Conservation (phyloP, 768 basidiomycete genomes). For the Pleurotus citrinopileatus region DNA sequence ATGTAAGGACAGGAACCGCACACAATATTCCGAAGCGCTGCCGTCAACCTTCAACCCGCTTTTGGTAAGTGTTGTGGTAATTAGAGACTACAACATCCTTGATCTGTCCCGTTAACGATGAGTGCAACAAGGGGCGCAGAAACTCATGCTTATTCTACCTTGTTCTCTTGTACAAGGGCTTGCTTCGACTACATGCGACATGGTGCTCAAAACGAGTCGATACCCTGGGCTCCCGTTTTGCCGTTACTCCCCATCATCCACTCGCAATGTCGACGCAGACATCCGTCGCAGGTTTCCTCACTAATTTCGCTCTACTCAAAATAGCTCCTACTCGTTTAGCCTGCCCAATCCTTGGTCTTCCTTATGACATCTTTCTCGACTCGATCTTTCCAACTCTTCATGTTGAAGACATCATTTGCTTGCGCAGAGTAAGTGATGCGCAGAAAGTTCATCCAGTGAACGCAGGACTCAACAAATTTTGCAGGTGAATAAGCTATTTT, state of each 20-base stretch:
- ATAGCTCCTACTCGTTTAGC: neutral
- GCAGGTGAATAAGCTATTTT: conserved; percentile 61
- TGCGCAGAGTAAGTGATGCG: conserved; percentile 37
- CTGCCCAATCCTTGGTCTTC: conserved; percentile 16
- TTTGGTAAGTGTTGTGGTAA: no score
- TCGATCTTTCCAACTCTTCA: conserved; percentile 37
- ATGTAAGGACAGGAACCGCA: neutral
- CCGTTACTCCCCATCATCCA: no score
- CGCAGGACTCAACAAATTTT: neutral
- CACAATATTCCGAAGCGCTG: neutral
- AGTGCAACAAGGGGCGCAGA: no score
- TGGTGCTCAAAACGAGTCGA: no score
- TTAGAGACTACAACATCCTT: no score
- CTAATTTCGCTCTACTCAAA: neutral
- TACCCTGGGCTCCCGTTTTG: no score
- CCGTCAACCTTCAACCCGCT: no score
- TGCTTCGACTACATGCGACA: no score
- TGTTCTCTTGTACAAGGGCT: no score
- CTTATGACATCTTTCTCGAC: conserved; percentile 41
- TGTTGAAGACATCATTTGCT: conserved; percentile 44
- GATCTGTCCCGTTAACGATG: no score
- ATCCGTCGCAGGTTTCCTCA: neutral
- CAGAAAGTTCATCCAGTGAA: neutral
- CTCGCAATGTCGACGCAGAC: no score
- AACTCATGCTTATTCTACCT: no score